Evolutionary conservation across 306 rosid species (phyloP), one percentile per base, ranked within the genome.

Genomic region (Trifolium repens): DNA sequence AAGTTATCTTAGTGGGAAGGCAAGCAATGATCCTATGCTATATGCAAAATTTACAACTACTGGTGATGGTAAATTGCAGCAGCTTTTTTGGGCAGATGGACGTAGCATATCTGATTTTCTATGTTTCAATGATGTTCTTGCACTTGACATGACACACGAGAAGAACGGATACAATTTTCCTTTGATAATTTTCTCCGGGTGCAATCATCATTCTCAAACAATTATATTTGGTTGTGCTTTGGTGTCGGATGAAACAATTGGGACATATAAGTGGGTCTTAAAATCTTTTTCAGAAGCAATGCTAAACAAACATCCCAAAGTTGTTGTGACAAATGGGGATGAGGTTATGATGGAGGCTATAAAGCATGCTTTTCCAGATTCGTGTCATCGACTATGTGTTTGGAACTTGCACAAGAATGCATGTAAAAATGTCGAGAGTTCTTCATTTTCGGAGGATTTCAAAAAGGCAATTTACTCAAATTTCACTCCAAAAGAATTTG

Each of bases 1-100:
- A 50, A 50, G 55, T n/a, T 50, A n/a, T 50, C 55, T 50, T 50
- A 15, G 55, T 2, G 55, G 55, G 55, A 50, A 50, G 55, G 55
- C 55, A 2, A 14, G 55, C 55, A 14, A 5, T 5, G 55, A 50
- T n/a, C 55, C 19, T 50, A 44, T 44, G 5, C n/a, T 49, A 49
- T 49, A 13, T 49, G 19, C 54, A n/a, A 50, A 50, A n/a, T 50
- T 14, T 50, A 14, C 22, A 15, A 50, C 55, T 1, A n/a, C 19
- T 9, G 8, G 3, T 7, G 55, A 50, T 50, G 55, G 55, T 5
- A 50, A 1, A n/a, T 50, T 15, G 55, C n/a, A 50, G 55, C 7
- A 7, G 7, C 3, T n/a, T 5, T 50, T 50, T n/a, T 50, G 17
- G 55, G 16, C 22, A 50, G 16, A n/a, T 50, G 55, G 55, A 50